These are phyloP conservation scores for Cyclotella baltica DNA, from an alignment of 108 stramenopile genomes.

Conservation along the genomic window DNA sequence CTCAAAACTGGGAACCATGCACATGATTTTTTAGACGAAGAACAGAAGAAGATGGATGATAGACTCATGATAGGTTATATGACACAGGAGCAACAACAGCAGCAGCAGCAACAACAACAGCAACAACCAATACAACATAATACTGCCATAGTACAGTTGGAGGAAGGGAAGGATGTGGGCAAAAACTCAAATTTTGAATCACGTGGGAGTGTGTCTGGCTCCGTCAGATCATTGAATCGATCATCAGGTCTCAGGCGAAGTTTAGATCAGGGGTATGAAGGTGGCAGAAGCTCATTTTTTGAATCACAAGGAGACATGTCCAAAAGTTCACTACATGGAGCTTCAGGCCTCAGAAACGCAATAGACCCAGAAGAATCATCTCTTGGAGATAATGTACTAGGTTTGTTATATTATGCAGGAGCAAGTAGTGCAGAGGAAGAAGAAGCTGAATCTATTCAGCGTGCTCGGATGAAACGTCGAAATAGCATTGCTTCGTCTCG, in stretches of 20 bases:
- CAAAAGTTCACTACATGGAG: not conserved
- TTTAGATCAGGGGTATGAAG: conserved; percentile 13
- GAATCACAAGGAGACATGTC: conserved; percentile 12
- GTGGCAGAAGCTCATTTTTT: conserved; percentile 9
- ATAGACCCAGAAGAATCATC: conserved; percentile 21
- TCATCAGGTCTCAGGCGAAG: too few relatives aligned
- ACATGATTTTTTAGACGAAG: conserved; percentile 20
- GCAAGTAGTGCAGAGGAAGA: conserved; percentile 19
- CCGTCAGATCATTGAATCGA: too few relatives aligned
- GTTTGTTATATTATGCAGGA: conserved; percentile 25
- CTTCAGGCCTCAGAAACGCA: not conserved
- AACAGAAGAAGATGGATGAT: conserved; percentile 12
- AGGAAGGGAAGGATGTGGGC: not conserved
- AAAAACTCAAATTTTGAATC: conserved; percentile 13
- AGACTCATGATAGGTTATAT: conserved; percentile 13
- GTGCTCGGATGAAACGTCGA: not conserved
- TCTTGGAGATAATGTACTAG: conserved; percentile 8
- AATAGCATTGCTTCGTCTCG: not conserved
- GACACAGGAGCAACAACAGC: not conserved
- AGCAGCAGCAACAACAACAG: too few relatives aligned
- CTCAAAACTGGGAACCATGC: not conserved
- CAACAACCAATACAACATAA: too few relatives aligned
- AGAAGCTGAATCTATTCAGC: not conserved
- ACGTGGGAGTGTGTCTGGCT: conserved; percentile 1
- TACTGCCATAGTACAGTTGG: not conserved